A percentile compares a stretch with the other conserved stretches of the same genome.
These are phyloP conservation scores for Nelumbo lutea DNA, from an alignment of 164 flowering plant genomes.

Conservation along the genomic window DNA sequence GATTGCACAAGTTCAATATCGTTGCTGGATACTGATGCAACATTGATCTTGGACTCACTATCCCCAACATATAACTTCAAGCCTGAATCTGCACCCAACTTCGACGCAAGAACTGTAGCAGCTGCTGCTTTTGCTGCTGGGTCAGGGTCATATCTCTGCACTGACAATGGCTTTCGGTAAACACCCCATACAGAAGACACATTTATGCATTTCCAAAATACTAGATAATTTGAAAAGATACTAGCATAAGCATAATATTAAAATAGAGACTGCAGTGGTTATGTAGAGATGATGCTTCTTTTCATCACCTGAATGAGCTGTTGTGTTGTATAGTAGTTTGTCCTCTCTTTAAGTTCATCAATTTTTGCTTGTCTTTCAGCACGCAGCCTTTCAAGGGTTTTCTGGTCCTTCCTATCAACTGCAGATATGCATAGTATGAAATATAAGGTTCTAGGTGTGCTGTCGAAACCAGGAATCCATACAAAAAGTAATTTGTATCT, in stretches of 20 bases:
- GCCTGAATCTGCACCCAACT: slow-evolving; percentile 94
- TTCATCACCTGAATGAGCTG: slow-evolving; percentile 85
- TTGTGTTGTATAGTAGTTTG: slow-evolving; percentile 83
- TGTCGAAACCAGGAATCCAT: neutral
- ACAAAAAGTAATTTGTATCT: too few relatives aligned
- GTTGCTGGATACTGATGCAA: slow-evolving; percentile 58
- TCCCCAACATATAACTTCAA: slow-evolving; percentile 67
- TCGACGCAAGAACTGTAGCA: slow-evolving; percentile 83
- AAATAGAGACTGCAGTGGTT: neutral
- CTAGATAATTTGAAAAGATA: neutral
- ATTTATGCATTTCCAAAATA: neutral
- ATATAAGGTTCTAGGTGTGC: neutral
- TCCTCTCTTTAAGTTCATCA: slow-evolving; percentile 85
- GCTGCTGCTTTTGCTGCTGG: slow-evolving; percentile 99
- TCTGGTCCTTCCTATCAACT: slow-evolving; percentile 85
- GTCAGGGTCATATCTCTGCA: slow-evolving; percentile 88
- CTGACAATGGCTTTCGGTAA: neutral
- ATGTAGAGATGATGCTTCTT: neutral
- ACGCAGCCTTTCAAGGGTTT: slow-evolving; percentile 75
- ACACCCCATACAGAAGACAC: neutral
- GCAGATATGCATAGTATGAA: slow-evolving; percentile 1
- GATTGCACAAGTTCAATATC: slow-evolving; percentile 60
- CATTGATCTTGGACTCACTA: slow-evolving; percentile 28
- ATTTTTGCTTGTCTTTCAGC: slow-evolving; percentile 85
- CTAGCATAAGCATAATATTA: neutral